Conservation (phyloP, 306 rosid species). For the Purshia tridentata region DNA sequence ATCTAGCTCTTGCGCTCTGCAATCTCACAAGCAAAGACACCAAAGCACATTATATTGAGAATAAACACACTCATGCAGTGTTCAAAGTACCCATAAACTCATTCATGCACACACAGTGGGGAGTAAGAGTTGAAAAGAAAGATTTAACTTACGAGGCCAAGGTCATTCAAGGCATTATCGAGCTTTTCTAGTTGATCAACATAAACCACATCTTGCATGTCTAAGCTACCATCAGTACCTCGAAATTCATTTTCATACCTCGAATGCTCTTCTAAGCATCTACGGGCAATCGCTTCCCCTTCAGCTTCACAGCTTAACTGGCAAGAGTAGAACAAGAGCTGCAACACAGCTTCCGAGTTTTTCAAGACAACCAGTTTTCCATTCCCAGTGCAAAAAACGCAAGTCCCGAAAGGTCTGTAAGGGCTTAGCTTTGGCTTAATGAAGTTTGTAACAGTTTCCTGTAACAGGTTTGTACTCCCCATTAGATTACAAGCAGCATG, state of each 20-base stretch:
- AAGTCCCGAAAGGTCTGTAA: slow-evolving; percentile 81
- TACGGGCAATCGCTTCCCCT: slow-evolving; percentile 23
- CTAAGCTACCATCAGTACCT: slow-evolving; percentile 26
- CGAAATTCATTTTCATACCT: slow-evolving; percentile 15
- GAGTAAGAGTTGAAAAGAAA: not conserved
- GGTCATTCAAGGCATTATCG: slow-evolving; percentile 49
- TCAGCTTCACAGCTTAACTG: slow-evolving; percentile 34
- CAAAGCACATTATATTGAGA: not conserved
- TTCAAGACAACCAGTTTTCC: slow-evolving; percentile 43
- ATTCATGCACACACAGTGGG: too few relatives aligned
- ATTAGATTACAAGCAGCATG: slow-evolving; percentile 63
- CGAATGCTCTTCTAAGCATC: slow-evolving; percentile 49
- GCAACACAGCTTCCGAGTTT: slow-evolving; percentile 72
- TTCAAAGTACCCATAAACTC: too few relatives aligned
- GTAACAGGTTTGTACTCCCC: slow-evolving; percentile 63
- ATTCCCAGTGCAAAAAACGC: slow-evolving; percentile 46
- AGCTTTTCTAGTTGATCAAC: slow-evolving; percentile 39
- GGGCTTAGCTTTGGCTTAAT: slow-evolving; percentile 60
- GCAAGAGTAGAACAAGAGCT: slow-evolving; percentile 56
- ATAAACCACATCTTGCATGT: slow-evolving; percentile 33
- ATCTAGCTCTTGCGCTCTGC: slow-evolving; percentile 62
- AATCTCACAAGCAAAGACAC: slow-evolving; percentile 3
- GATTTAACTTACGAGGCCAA: slow-evolving; percentile 59
- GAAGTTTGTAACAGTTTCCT: slow-evolving; percentile 51
- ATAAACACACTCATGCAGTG: too few relatives aligned